A percentile compares a stretch with the other conserved stretches of the same genome.
Evolutionary conservation across 805 yeast genomes (phyloP).

Genomic region (Schwanniomyces yamadae): DNA sequence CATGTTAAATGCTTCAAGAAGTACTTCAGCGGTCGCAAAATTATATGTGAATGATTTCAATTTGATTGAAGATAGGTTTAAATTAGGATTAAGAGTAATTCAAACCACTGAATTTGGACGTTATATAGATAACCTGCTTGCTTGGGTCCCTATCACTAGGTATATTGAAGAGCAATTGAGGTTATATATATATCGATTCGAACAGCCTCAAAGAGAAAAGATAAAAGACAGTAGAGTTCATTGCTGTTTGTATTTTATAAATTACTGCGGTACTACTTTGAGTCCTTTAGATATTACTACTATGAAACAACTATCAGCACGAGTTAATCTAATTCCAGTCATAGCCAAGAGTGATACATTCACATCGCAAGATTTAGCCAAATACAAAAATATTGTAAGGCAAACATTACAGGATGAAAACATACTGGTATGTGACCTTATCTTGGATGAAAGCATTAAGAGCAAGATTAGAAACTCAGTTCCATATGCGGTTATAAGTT

Average conservation of each 20-base stretch:
- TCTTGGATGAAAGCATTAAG: constrained; percentile 29
- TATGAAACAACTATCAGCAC: constrained; percentile 31
- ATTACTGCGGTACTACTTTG: constrained; percentile 60
- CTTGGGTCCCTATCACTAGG: constrained; percentile 50
- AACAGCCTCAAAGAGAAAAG: constrained; percentile 31
- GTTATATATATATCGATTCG: constrained; percentile 68
- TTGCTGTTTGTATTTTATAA: constrained; percentile 79
- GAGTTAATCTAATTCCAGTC: constrained; percentile 41
- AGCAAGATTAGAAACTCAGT: constrained; percentile 38
- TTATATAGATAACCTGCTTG: constrained; percentile 45
- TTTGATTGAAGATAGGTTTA: constrained; percentile 59
- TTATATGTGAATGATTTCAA: constrained; percentile 43
- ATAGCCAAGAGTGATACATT: constrained; percentile 38
- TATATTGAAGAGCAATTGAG: constrained; percentile 79
- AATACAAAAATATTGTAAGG: constrained; percentile 26
- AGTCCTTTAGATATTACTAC: constrained; percentile 34
- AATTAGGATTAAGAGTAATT: constrained; percentile 58
- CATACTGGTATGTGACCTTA: constrained; percentile 32
- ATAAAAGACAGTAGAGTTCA: constrained; percentile 70
- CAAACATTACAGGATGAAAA: constrained; percentile 20
- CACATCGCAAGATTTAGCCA: constrained; percentile 21
- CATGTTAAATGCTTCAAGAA: constrained; percentile 14
- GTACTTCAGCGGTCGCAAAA: constrained; percentile 18
- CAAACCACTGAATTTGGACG: constrained; percentile 81
- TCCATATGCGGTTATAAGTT: constrained; percentile 75